Conservation (phyloP, 129 eudicot species). For the Chrysanthemum makinoi region DNA sequence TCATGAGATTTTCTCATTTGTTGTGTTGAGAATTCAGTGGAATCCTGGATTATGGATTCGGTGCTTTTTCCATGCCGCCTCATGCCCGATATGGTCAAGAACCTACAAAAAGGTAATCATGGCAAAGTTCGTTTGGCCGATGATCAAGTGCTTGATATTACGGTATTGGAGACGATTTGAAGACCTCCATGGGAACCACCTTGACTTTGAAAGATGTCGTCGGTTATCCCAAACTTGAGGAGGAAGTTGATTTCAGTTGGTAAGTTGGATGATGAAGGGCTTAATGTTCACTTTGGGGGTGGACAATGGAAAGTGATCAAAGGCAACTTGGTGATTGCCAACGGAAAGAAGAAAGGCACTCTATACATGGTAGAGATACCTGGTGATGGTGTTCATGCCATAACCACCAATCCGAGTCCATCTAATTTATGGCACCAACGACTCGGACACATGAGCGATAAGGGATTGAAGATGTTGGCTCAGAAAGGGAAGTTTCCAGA, state of each 20-base stretch:
- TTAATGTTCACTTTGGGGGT: too few species aligned
- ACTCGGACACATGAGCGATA: too few species aligned
- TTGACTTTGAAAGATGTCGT: background rate
- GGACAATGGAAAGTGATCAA: too few species aligned
- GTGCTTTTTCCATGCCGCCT: background rate
- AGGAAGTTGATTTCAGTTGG: background rate
- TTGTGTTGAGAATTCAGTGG: background rate
- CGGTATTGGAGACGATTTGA: background rate
- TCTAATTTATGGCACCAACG: too few species aligned
- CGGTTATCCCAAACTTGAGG: background rate
- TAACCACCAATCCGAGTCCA: too few species aligned
- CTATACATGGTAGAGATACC: too few species aligned
- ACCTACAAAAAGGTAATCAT: background rate
- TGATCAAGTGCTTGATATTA: background rate
- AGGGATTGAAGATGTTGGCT: too few species aligned
- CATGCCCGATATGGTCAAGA: background rate
- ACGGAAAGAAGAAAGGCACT: too few species aligned
- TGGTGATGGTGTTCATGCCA: too few species aligned
- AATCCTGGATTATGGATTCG: background rate
- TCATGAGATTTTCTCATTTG: background rate
- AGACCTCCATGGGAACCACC: background rate
- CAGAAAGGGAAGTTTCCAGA: too few species aligned
- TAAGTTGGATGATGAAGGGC: too few species aligned
- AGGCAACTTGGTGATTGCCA: too few species aligned
- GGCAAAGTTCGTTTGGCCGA: background rate